Base-by-base conservation (phyloP, 495 filamentous ascomycete species). In the Hypoxylon perforatum region DNA sequence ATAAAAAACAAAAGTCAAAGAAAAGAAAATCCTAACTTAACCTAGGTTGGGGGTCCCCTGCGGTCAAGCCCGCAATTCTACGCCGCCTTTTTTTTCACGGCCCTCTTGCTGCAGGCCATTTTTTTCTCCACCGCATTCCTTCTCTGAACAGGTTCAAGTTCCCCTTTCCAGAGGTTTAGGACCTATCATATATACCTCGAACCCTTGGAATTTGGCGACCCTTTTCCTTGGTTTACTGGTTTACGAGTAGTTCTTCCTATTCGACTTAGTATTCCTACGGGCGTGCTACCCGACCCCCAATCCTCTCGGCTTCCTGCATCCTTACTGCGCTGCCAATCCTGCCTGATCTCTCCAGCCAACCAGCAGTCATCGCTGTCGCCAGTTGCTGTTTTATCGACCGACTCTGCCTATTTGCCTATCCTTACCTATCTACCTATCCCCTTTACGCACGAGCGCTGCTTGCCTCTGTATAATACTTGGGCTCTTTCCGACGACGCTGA, bases 251-350 rank as follows among this genome's bases (percentile, higher is more conserved):
- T 64, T n/a, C 35, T 51, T 15, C 1, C 46, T 59, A 30, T 61
- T 51, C 45, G 60, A 39, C n/a, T n/a, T n/a, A n/a, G n/a, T 58
- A 47, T 61, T 55, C 49, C 33, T 50, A 57, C 61, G 51, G 30
- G 66, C 57, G 61, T 69, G 28, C 56, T 48, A 61, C 66, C 65
- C 61, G 57, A 65, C 55, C 35, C 11, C 8, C 65, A 44, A 58
- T 67, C 57, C 44, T 18, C 41, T 66, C 70, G 69, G 66, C 67
- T 74, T 68, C 66, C 63, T 73, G 72, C 72, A 72, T 74, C 63
- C 44, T 58, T 64, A 62, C 69, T 69, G 72, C 69, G 62, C 50
- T 63, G 61, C 66, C 15, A 74, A 74, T 72, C 72, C 66, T 72
- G 61, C 66, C 70, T 65, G 57, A 72, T 53, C 53, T 63, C 63